Base-by-base conservation (phyloP, 768 basidiomycete genomes). In the Hydnomerulius pinastri region DNA sequence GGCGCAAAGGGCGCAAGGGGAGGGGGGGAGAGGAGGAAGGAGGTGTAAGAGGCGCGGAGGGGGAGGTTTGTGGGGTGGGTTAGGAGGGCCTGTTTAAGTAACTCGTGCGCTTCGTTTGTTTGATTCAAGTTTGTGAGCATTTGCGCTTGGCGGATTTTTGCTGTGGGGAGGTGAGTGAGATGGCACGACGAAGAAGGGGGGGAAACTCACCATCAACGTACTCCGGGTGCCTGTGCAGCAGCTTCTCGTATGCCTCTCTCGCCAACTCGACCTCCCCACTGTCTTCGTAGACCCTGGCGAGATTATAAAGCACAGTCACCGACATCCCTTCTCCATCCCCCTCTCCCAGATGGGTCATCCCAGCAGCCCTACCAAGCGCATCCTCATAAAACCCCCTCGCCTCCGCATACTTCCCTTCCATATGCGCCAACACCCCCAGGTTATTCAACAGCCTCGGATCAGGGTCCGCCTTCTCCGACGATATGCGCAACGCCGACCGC, bases 11-110 rank as follows among this genome's bases (percentile, higher is more conserved):
- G n/a, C n/a, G n/a, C n/a, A n/a, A n/a, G n/a, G n/a, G n/a, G n/a
- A n/a, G n/a, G n/a, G n/a, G n/a, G n/a, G n/a, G n/a, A n/a, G 55
- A 92, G 81, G 53, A 97, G 86, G 80, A 95, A 97, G 66, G 92
- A 84, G 0, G 92, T 92, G 72, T 97, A 97, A 71, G 83, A 91
- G 0, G 94, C 92, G 44, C 97, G 92, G 33, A 98, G 77, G 62
- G 96, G 91, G 59, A 92, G 79, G 65, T 92, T 90, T 53, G 69
- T 70, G 56, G 79, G 83, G 59, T 92, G 86, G 0, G 96, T 85
- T 0, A 80, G 77, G 33, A 98, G 81, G 0, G 88, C 84, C 67
- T 98, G 91, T 68, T 98, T 98, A 43, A 98, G 71, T 4, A 95
- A 77, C 1, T 87, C 87, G 65, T 97, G 91, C 0, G 94, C 93